Evolutionary conservation across 2,329 filamentous ascomycete genomes (phyloP), one percentile per base, ranked within the genome.

Genomic region (Albophoma yamanashiensis): DNA sequence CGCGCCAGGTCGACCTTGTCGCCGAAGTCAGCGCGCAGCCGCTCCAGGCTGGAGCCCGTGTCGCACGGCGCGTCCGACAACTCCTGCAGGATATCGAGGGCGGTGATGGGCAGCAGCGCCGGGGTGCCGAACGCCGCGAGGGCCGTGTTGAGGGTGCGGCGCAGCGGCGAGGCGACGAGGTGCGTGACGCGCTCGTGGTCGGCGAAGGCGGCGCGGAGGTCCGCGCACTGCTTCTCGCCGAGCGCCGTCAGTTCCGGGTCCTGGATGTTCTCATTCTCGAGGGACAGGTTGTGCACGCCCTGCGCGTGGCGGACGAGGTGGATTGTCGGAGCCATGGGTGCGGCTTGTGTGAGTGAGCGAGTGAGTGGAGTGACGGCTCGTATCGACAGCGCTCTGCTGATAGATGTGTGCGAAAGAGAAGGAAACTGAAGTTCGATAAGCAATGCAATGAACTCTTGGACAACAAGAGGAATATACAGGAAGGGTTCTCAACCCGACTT

Each of bases 111-210:
- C 39, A 73, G 71, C 7, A 75, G 73, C 8, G 65, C 61, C 27
- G 78, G 67, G 58, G 84, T 78, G 22, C 79, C 81, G 72, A 96
- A 95, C 55, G 84, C 82, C 59, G 85, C 75, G 38, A 91, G 79
- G 40, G 88, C 87, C 2, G 92, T 96, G 74, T 90, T 85, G 55
- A 96, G 79, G 2, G 92, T 95, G 63, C 92, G 85, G 57, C 88
- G 86, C 65, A 96, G 81, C 7, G 92, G 91, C 1, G 90, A 94
- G 45, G 91, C 86, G 27, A 92, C 81, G 15, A 96, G 80, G 65
- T 89, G 80, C 5, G 88, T 87, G 68, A 94, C 76, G 45, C 79
- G 74, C 63, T 78, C 75, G 70, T 89, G 87, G 72, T 82, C 74
- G 12, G 88, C 83, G 70, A 95, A 96, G 25, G 66, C 63, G 38